Evolutionary conservation across 345 rosid genomes (phyloP), one percentile per base, ranked within the genome.

Genomic region (Sisymbrium altissimum): DNA sequence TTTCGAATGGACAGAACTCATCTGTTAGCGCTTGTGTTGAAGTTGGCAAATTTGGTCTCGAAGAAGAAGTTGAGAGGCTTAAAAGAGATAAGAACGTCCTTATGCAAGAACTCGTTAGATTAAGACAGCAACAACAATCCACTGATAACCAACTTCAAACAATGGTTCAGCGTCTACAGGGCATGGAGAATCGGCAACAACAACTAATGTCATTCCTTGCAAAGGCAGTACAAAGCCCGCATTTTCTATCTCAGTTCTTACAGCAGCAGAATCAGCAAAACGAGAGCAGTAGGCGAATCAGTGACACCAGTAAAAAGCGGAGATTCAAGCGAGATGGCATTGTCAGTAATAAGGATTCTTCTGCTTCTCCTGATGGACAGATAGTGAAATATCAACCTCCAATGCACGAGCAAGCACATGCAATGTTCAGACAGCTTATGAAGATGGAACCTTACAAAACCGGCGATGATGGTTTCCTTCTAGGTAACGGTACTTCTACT

Each of bases 71-170:
- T 40, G 99, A 90, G 83, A 85, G 92, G 82, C 98, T 95, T 59
- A 95, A 95, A 83, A 85, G 99, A 84, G 99, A 95, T 81, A 95
- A 92, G 82, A 92, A 95, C 72, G 97, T 95, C 71, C 97, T 95
- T 46, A 92, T 92, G 99, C 98, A 92, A 87, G 97, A 95, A 77
- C 93, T 92, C 45, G 98, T 95, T 41, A 80, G 94, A 81, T 77
- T 92, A 70, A 89, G 99, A 71, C 98, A 90, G 83, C 97, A 95
- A 78, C 99, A 95, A 78, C 99, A 92, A 77, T 50, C 92, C 63
- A 95, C 96, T 43, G 99, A 95, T 71, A 73, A 77, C 84, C 92
- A 95, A 80, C 84, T 95, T 73, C 98, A 89, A 70, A 75, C 89
- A 4, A 86, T 87, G 98, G 92, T 84, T 61, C 93, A 95, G 80